Evolutionary conservation across 306 rosid species (phyloP), one percentile per base, ranked within the genome.

Genomic region (Elaeagnus macrophylla): DNA sequence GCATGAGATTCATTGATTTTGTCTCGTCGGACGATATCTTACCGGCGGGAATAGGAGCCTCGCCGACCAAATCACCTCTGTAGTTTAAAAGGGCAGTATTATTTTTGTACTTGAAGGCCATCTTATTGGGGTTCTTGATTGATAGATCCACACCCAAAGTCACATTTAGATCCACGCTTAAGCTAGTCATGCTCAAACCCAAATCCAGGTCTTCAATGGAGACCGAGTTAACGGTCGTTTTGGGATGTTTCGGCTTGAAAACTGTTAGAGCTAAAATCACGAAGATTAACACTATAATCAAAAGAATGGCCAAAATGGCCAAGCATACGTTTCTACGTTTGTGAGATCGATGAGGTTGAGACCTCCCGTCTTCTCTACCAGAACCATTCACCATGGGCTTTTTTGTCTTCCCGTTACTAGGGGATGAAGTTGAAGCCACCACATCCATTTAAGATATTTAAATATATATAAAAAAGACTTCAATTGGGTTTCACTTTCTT

Each of bases 11-110:
- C 56, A 86, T 15, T 13, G 18, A 9, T 51, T 12, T 57, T 1
- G 62, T 83, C 75, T 64, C 68, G 5, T 54, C 65, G 7, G 80
- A 20, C 0, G 60, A 36, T 6, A 81, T 73, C 12, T 64, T 9
- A n/a, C 70, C 88, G 18, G 67, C 56, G 0, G 66, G 83, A 2
- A 83, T 37, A 1, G 65, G 69, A 0, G 56, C 90, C 51, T 76
- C 86, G 6, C 94, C 97, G 44, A 90, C 62, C 38, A 39, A 38
- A 3, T 40, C 9, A 9, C 90, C 95, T 20, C 88, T 71, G 71
- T 90, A 86, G 54, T 68, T 67, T 52, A 90, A 51, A 0, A 0
- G 14, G 3, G 90, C 78, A 7, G 53, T 62, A 66, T 78, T 66
- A 48, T 74, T 37, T 37, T 38, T 13, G 62, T 67, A 81, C 69